Percentiles rank a stretch among this genome's conserved stretches.
These are phyloP conservation scores for Penicillium salamii DNA, from an alignment of 495 filamentous ascomycete genomes.

Conservation along the genomic window DNA sequence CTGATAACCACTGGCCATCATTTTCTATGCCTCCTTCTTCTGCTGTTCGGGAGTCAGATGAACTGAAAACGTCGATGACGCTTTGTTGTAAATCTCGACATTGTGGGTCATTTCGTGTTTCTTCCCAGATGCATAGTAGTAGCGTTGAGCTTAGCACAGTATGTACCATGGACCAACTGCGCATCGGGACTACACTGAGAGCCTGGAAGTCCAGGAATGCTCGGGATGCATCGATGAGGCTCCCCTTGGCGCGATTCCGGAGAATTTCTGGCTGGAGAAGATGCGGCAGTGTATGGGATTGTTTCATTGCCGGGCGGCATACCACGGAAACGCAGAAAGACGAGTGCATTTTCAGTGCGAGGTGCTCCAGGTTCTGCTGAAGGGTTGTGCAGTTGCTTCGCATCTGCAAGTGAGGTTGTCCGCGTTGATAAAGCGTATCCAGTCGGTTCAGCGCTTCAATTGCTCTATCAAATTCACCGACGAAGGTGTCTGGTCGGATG, in stretches of 20 bases:
- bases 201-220: constrained; percentile 36
- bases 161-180: constrained; percentile 41
- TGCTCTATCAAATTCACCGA: constrained; percentile 10
- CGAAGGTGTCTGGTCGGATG: constrained; percentile 10
- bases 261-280: constrained; percentile 14
- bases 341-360: constrained; percentile 35
- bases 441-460: constrained; percentile 21
- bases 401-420: constrained; percentile 19
- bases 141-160: constrained; percentile 36
- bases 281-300: neutral
- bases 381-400: constrained; percentile 26
- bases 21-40: constrained; percentile 12
- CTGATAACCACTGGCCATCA: constrained; percentile 34
- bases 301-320: constrained; percentile 36
- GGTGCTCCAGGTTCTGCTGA: constrained; percentile 34
- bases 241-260: constrained; percentile 23
- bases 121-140: constrained; percentile 39
- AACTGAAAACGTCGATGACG: constrained; percentile 35
- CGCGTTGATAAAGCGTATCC: constrained; percentile 21
- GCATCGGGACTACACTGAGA: constrained; percentile 30
- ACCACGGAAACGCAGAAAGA: constrained; percentile 31
- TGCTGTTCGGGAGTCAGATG: constrained; percentile 12
- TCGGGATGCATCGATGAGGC: constrained; percentile 30
- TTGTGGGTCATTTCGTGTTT: constrained; percentile 33
- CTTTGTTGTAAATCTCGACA: constrained; percentile 31